Evolutionary conservation across 106 monocot species (phyloP).

Genomic region (Acorus calamus): DNA sequence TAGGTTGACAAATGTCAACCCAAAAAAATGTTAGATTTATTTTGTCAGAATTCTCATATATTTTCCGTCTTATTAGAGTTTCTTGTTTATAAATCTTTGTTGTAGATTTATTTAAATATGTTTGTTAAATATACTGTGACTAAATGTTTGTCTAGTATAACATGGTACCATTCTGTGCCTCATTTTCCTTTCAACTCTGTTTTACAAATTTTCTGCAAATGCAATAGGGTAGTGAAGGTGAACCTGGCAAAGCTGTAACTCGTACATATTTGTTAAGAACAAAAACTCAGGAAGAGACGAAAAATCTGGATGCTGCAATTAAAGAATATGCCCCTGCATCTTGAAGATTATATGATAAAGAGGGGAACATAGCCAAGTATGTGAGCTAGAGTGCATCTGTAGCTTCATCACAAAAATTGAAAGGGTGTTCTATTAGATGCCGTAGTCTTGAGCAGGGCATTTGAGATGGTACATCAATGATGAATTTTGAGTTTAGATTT

Average conservation of each 20-base stretch:
- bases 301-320: slow-evolving; percentile 53
- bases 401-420: no score
- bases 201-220: slow-evolving; percentile 19
- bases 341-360: no score
- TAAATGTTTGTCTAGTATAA: neutral
- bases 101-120: neutral
- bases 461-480: no score
- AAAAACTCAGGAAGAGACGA: slow-evolving; percentile 71
- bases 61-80: neutral
- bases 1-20: no score
- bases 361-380: no score
- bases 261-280: slow-evolving; percentile 63
- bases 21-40: neutral
- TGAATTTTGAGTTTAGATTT: no score
- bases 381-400: no score
- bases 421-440: no score
- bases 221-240: slow-evolving; percentile 6
- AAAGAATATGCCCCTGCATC: slow-evolving; percentile 55
- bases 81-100: neutral
- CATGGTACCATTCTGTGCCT: no score
- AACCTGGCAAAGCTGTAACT: slow-evolving; percentile 28
- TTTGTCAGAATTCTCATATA: neutral
- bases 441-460: no score
- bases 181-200: no score
- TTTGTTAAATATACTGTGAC: neutral